Evolutionary conservation across 495 filamentous ascomycete species (phyloP), one percentile per base, ranked within the genome.

Genomic region (Neurospora sp.): DNA sequence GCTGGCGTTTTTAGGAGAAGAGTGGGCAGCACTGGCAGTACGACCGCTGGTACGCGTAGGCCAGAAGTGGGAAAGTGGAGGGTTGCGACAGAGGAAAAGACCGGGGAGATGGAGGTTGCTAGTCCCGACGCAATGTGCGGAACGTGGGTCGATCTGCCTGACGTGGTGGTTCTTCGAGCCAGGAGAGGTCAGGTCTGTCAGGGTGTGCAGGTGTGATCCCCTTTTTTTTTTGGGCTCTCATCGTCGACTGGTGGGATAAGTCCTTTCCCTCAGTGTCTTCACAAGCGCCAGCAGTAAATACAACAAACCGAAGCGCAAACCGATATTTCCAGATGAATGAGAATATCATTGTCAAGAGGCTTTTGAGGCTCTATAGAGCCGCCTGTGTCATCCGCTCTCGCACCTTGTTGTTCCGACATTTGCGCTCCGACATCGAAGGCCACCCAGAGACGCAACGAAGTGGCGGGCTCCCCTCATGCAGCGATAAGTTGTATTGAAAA

Each of bases 121-220:
- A 75, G 77, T 74, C 77, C 79, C 78, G 74, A 76, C 76, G 76
- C 73, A 77, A 80, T 77, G 75, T 76, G 76, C 75, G 75, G 77
- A 73, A 66, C 77, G 77, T 80, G 80, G 80, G 77, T 80, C 79
- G 80, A 80, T 80, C 79, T 72, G 77, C 77, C 75, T 74, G 74
- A 76, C 77, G 73, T 71, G 39, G 39, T 71, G 28, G 43, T 69
- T 69, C 72, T 37, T 70, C 36, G 70, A 38, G 70, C 40, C 28
- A 42, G 38, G 70, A 73, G 62, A 42, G 62, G 38, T 69, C 66
- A 39, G 62, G 28, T 45, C 38, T 31, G 70, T 66, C 69, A 39
- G 69, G 38, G 73, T 73, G 73, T 42, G 54, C 38, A 39, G 69
- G 69, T 76, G 71, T 77, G 74, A 71, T 75, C 78, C 69, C 74